Conservation (phyloP, 768 basidiomycete genomes). For the Pulveroboletus sp. region DNA sequence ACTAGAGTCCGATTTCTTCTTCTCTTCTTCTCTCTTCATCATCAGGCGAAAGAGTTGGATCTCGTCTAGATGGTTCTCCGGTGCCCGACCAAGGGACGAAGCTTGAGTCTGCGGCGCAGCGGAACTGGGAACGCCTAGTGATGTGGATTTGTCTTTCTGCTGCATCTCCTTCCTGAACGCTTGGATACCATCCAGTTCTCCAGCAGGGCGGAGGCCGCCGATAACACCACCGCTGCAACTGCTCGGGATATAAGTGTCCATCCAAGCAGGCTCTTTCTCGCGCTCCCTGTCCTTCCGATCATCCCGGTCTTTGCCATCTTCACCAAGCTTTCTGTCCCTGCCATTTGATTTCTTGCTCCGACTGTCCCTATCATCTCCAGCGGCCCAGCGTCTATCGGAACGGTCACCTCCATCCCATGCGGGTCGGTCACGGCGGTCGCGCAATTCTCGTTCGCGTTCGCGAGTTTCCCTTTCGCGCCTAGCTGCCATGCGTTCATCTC, state of each 20-base stretch:
- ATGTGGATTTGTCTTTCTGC: conserved; percentile 59
- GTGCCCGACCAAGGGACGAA: conserved; percentile 15
- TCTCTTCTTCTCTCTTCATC: conserved; percentile 74
- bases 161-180: conserved; percentile 85
- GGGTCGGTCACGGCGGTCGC: conserved; percentile 44
- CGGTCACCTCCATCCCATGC: conserved; percentile 52
- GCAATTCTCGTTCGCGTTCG: conserved; percentile 43
- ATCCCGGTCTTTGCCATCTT: conserved; percentile 49
- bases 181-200: conserved; percentile 79
- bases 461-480: conserved; percentile 48
- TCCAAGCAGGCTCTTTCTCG: conserved; percentile 90
- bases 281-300: conserved; percentile 49
- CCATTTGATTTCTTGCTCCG: conserved; percentile 56
- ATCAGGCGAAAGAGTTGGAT: conserved; percentile 79
- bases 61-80: conserved; percentile 59
- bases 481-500: conserved; percentile 68
- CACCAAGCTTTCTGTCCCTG: conserved; percentile 54
- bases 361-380: conserved; percentile 65
- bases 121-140: conserved; percentile 11
- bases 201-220: conserved; percentile 55
- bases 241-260: conserved; percentile 79
- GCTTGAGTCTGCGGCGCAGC: conserved; percentile 18
- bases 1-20: conserved; percentile 34
- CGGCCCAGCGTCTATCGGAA: conserved; percentile 47
- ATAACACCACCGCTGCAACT: conserved; percentile 56